These are phyloP conservation scores for Yamadazyma dushanensis DNA, from an alignment of 1,139 yeast species.

Conservation along the genomic window DNA sequence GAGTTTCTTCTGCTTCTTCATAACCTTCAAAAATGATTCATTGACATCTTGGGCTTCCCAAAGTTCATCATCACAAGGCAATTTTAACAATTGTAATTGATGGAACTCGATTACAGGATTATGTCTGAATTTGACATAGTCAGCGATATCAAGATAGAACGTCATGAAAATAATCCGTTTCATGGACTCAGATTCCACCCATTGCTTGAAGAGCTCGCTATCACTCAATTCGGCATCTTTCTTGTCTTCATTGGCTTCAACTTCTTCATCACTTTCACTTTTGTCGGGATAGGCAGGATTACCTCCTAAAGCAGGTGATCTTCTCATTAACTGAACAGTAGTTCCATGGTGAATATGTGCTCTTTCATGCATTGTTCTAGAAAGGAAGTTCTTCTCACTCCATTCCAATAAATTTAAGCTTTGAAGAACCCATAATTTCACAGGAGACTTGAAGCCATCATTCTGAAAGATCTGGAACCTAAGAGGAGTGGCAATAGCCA, in stretches of 20 bases:
- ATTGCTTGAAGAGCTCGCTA: conserved; percentile 40
- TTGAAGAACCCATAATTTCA: conserved; percentile 67
- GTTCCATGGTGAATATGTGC: conserved; percentile 81
- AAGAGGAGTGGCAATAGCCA: conserved; percentile 59
- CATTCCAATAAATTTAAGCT: conserved; percentile 63
- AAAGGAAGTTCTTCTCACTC: conserved; percentile 65
- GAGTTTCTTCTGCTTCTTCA: conserved; percentile 32
- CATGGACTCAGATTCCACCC: conserved; percentile 79
- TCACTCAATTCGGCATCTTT: conserved; percentile 22
- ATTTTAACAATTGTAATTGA: conserved; percentile 65
- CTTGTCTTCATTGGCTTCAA: conserved; percentile 10
- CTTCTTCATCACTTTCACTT: conserved; percentile 26
- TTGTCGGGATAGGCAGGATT: conserved; percentile 42
- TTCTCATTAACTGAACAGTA: conserved; percentile 67
- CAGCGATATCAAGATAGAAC: conserved; percentile 75
- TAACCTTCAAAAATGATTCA: conserved; percentile 41
- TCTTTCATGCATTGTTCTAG: conserved; percentile 66
- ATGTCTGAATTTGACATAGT: conserved; percentile 78
- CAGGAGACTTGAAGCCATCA: conserved; percentile 60
- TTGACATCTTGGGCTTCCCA: conserved; percentile 62
- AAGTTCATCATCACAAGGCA: conserved; percentile 70
- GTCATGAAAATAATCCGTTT: conserved; percentile 80
- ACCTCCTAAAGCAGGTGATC: conserved; percentile 73
- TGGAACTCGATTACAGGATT: conserved; percentile 66
- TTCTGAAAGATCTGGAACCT: conserved; percentile 63